These are phyloP conservation scores for Leccinum uliginosum DNA, from an alignment of 768 basidiomycete genomes.

Conservation along the genomic window DNA sequence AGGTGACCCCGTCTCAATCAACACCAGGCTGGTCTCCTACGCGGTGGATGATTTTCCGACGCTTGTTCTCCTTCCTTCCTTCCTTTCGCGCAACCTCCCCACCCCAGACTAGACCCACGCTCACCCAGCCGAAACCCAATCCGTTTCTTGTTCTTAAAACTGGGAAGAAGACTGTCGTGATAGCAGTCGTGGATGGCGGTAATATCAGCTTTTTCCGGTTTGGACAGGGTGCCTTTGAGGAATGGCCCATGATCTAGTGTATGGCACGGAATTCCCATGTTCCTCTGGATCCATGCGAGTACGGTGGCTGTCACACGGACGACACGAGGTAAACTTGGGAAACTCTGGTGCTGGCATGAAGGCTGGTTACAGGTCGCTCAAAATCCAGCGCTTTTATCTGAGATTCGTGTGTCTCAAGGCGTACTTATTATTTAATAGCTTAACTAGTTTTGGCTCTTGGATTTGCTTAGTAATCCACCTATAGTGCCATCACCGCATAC, in stretches of 20 bases:
- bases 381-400: neutral
- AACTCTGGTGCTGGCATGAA: neutral
- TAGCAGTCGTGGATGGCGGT: conserved; percentile 87
- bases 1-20: neutral
- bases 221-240: conserved; percentile 78
- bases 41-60: neutral
- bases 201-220: conserved; percentile 88
- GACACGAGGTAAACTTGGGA: neutral
- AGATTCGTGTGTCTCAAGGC: neutral
- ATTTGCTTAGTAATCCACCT: conserved; percentile 13
- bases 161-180: conserved; percentile 77
- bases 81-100: neutral
- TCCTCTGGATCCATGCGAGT: neutral
- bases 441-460: no score
- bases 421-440: neutral
- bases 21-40: neutral
- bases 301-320: no score
- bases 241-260: conserved; percentile 62
- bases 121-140: conserved; percentile 43
- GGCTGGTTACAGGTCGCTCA: neutral
- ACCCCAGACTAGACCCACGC: conserved; percentile 24
- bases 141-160: conserved; percentile 79
- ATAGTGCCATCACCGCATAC: neutral
- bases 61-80: conserved; percentile 6
- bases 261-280: neutral